These are phyloP conservation scores for Citrus reticulata DNA, from an alignment of 345 rosid genomes.

Conservation along the genomic window DNA sequence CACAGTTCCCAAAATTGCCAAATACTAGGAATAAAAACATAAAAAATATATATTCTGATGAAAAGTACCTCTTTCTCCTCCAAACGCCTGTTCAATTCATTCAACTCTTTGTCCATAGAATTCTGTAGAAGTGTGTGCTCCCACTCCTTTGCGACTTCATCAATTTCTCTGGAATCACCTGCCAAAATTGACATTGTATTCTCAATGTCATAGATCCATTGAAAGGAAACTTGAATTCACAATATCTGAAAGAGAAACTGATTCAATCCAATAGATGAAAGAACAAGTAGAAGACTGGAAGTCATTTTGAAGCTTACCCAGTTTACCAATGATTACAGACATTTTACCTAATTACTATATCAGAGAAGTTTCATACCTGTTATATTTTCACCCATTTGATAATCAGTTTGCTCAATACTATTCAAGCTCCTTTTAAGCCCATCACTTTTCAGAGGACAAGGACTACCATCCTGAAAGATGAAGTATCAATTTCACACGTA, in stretches of 20 bases:
- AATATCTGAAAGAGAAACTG: neutral
- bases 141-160: constrained; percentile 95
- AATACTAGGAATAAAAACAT: neutral
- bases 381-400: constrained; percentile 74
- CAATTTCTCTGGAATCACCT: constrained; percentile 77
- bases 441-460: constrained; percentile 61
- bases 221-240: neutral
- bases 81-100: constrained; percentile 77
- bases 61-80: constrained; percentile 95
- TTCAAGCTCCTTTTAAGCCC: constrained; percentile 87
- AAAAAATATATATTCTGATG: neutral
- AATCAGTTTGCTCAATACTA: constrained; percentile 72
- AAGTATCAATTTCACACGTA: constrained; percentile 9
- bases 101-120: constrained; percentile 90
- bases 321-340: neutral
- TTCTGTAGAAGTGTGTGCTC: constrained; percentile 92
- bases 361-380: constrained; percentile 39
- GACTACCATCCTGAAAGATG: constrained; percentile 61
- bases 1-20: neutral
- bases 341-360: neutral
- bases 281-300: neutral
- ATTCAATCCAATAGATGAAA: neutral
- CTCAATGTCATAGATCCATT: constrained; percentile 2
- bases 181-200: constrained; percentile 19
- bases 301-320: neutral